Base-by-base conservation (phyloP, 2,329 filamentous ascomycete genomes). In the Botryotinia globosa region DNA sequence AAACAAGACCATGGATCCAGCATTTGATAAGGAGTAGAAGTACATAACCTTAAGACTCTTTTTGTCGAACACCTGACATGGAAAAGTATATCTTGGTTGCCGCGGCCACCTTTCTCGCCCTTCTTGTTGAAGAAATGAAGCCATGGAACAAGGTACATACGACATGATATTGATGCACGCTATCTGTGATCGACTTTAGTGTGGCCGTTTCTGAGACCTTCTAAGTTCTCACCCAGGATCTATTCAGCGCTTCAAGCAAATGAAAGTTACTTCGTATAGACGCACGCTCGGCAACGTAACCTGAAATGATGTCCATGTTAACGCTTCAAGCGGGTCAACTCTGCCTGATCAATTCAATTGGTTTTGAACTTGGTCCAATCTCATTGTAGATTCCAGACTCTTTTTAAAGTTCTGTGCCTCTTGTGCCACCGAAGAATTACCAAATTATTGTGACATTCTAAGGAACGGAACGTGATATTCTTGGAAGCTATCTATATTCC, bases 241-340 rank as follows among this genome's bases (percentile, higher is more conserved):
- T 65, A 25, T 58, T 39, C 63, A 72, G 62, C 70, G 70, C 70
- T 72, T 72, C 70, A 72, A 72, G 48, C 59, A 62, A 62, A 62
- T 62, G 59, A 62, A 62, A 62, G 45, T 71, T 71, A 42, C 42
- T 32, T 68, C 62, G 62, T 72, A 72, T 69, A 72, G 71, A 72
- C 71, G 71, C 71, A 72, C 45, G 71, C 65, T 72, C 71, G 71
- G 65, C 65, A 72, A 69, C 48, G 48, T 48, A 48, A 44, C 44
- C 44, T 20, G 59, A 56, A 56, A 44, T 44, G 22, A 71, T 67
- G 42, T 12, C 44, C 48, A 54, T 51, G 65, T 72, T 69, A 29
- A 72, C 71, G 71, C 71, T 72, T 56, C 59, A 72, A 65, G 65
- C 71, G 71, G 71, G 65, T 54, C 65, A 56, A 32, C 34, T 67